Percentiles rank a stretch among this genome's conserved stretches.
These are phyloP conservation scores for Termitomyces heimii DNA, from an alignment of 768 basidiomycete species.

Conservation along the genomic window DNA sequence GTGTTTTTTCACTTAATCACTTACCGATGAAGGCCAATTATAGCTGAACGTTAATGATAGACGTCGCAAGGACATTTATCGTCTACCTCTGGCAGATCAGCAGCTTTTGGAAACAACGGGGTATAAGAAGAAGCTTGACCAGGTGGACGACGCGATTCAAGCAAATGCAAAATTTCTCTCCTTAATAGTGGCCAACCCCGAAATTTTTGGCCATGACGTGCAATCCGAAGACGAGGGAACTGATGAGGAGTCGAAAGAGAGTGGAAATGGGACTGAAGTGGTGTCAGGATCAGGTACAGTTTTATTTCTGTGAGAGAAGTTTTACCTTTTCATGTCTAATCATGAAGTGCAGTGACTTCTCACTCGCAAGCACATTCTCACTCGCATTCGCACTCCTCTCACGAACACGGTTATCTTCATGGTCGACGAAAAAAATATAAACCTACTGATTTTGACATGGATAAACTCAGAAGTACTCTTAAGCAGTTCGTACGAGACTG, in stretches of 20 bases:
- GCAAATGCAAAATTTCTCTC: constrained; percentile 76
- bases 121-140: constrained; percentile 73
- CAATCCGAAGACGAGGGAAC: constrained; percentile 23
- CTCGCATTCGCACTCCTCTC: constrained; percentile 18
- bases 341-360: background rate
- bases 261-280: constrained; percentile 2
- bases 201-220: constrained; percentile 66
- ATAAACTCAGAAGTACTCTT: constrained; percentile 86
- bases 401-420: constrained; percentile 29
- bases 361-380: constrained; percentile 16
- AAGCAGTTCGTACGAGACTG: constrained; percentile 94
- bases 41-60: constrained; percentile 51
- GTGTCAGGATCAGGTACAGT: constrained; percentile 4
- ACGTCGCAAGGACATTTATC: constrained; percentile 41
- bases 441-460: constrained; percentile 74
- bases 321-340: background rate
- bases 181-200: constrained; percentile 69
- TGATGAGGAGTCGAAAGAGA: constrained; percentile 6
- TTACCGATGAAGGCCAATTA: constrained; percentile 7
- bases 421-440: constrained; percentile 28
- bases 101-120: constrained; percentile 61
- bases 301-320: background rate
- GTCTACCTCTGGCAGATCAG: constrained; percentile 63
- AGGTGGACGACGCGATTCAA: constrained; percentile 75
- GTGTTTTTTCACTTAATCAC: background rate